Evolutionary conservation across 768 basidiomycete genomes (phyloP), one percentile per base, ranked within the genome.

Genomic region (Amanita pseudoporphyria): DNA sequence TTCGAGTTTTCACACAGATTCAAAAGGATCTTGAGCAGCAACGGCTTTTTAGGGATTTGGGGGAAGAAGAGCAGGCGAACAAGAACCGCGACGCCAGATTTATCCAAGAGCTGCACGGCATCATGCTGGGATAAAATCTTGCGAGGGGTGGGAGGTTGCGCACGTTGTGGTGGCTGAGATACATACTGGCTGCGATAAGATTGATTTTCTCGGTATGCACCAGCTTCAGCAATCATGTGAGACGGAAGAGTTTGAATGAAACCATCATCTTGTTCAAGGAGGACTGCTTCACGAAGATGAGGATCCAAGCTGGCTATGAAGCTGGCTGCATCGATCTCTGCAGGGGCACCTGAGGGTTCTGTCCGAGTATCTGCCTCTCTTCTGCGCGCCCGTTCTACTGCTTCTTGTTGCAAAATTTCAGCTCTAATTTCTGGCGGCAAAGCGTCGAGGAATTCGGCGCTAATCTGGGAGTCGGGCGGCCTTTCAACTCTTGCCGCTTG

Each of bases 31-130:
- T 85, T 87, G 64, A 91, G 89, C 10, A 99, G 74, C 19, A 87
- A 67, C 43, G 78, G 84, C 68, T 91, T 93, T 67, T 81, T 82
- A 52, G 90, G 71, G 18, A 92, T 84, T 56, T 96, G 90, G 3
- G 96, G 96, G 76, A 92, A 96, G 74, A 99, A 99, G 18, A 99
- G 76, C 6, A 98, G 78, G 45, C 94, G 82, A 36, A 97, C 82
- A 14, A 99, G 80, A 19, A 85, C 83, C 0, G 93, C 88, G 40
- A 98, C 78, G 12, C 92, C 90, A 5, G 78, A 64, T 58, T 89
- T 95, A 62, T 99, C 96, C 39, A 99, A 76, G 1, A 99, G 78
- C 59, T 91, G 88, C 24, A 97, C 88, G 2, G 94, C 88, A 57
- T 99, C 94, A 33, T 94, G 84, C 33, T 79, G 74, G 9, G 71